phyloP scores from a whole-genome alignment of 768 basidiomycete genomes.

The Cubamyces sp. region DNA sequence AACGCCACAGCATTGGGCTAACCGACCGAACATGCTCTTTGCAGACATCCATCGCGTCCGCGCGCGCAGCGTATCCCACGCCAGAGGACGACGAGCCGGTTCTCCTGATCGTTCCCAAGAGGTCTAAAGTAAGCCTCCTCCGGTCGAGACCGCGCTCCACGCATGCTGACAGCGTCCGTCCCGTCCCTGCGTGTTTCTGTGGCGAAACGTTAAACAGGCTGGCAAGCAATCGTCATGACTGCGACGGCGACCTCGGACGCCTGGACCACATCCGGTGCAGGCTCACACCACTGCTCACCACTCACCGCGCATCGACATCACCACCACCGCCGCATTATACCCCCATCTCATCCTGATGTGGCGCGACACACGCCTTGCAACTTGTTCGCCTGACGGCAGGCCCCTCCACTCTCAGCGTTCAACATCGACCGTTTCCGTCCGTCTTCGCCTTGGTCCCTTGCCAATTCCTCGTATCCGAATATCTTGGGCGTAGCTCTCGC shows the following conservation, averaged over 20 bases:
- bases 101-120: conserved; percentile 31
- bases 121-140: conserved; percentile 24
- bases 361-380: neutral
- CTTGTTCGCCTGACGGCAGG: conserved; percentile 2
- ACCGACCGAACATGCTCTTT: conserved; percentile 11
- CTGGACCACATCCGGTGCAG: neutral
- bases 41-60: conserved; percentile 3
- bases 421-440: neutral
- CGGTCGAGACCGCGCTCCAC: conserved; percentile 8
- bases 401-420: neutral
- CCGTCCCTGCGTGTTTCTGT: neutral
- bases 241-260: neutral
- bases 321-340: conserved; percentile 7
- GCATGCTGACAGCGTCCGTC: neutral
- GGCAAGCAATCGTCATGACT: conserved; percentile 18
- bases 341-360: neutral
- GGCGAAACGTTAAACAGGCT: conserved; percentile 5
- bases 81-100: conserved; percentile 32
- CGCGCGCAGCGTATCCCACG: conserved; percentile 14
- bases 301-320: neutral
- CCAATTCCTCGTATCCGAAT: neutral
- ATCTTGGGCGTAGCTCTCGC: neutral
- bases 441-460: neutral
- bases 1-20: conserved; percentile 4
- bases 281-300: neutral